A percentile compares a stretch with the other conserved stretches of the same genome.
phyloP scores from a whole-genome alignment of 495 filamentous ascomycete genomes.

The Tuber indicum region DNA sequence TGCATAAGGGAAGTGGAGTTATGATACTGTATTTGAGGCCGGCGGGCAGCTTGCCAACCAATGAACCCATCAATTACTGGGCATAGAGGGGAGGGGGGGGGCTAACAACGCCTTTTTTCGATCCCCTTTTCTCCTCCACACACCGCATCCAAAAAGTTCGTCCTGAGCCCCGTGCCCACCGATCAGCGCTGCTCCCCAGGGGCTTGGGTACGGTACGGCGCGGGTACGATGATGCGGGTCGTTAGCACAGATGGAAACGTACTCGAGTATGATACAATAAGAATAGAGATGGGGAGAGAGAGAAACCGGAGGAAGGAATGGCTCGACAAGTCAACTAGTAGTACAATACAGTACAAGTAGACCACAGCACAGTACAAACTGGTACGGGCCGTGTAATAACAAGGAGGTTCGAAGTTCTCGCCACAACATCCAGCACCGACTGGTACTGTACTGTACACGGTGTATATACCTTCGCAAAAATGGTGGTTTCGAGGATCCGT shows the following conservation, averaged over 20 bases:
- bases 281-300: neutral
- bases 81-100: neutral
- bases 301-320: neutral
- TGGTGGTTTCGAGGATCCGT: too few species aligned
- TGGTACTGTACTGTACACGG: too few species aligned
- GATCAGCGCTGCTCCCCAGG: neutral
- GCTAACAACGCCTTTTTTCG: neutral
- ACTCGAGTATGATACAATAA: neutral
- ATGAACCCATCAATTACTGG: neutral
- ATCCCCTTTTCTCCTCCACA: neutral
- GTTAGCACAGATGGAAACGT: neutral
- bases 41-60: neutral
- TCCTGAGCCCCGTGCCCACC: neutral
- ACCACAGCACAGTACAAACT: neutral
- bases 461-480: too few species aligned
- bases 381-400: neutral
- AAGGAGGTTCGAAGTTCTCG: too few species aligned
- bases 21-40: neutral
- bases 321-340: neutral
- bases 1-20: constrained; percentile 1
- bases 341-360: neutral
- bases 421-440: too few species aligned
- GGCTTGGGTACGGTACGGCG: neutral
- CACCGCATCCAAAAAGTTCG: neutral
- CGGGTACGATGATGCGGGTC: neutral